phyloP scores from a whole-genome alignment of 306 rosid genomes.

The Lablab purpureus region DNA sequence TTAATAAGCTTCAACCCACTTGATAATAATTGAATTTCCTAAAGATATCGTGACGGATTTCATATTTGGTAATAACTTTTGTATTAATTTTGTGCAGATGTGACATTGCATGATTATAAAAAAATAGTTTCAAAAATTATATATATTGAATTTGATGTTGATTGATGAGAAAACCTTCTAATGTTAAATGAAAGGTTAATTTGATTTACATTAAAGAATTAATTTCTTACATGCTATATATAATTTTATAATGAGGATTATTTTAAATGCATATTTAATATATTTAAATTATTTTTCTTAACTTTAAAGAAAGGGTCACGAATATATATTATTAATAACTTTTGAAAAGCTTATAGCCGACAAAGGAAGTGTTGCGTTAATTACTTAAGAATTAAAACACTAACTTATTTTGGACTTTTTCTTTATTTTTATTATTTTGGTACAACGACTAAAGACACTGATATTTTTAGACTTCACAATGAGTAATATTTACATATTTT shows the following conservation, averaged over 20 bases:
- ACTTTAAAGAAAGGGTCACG: background rate
- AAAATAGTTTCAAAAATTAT: background rate
- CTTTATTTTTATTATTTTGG: background rate
- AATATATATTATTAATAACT: background rate
- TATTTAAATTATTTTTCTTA: background rate
- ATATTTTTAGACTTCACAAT: too few relatives aligned
- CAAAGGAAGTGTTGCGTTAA: background rate
- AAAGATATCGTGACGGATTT: too few relatives aligned
- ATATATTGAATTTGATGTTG: background rate
- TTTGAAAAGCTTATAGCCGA: slow-evolving; percentile 4
- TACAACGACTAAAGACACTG: background rate
- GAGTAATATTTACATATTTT: too few relatives aligned
- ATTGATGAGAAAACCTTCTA: too few relatives aligned
- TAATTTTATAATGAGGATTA: background rate
- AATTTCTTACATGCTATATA: background rate
- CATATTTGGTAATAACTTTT: background rate
- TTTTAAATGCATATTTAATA: background rate
- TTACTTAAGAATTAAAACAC: background rate
- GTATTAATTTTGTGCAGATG: background rate
- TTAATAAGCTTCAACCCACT: too few relatives aligned
- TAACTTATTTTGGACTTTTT: background rate
- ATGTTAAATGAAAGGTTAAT: background rate
- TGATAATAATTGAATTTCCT: too few relatives aligned
- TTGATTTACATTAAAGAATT: background rate
- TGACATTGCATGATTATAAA: too few relatives aligned